Evolutionary conservation across 768 basidiomycete genomes (phyloP), one percentile per base, ranked within the genome.

Genomic region (Myochromella boudieri): DNA sequence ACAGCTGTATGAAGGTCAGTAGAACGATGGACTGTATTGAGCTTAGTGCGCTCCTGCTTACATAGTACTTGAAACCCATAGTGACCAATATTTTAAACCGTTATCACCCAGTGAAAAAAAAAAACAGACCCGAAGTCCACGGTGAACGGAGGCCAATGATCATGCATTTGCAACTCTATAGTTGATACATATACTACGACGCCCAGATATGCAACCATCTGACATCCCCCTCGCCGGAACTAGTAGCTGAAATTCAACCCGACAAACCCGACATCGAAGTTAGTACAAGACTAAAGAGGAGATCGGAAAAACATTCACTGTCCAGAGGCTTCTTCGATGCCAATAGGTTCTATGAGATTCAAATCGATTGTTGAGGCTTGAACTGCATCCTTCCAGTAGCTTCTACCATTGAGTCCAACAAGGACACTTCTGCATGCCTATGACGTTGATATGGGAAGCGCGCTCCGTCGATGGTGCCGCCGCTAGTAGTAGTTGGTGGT

Each of bases 1-100:
- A n/a, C n/a, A n/a, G 68, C 4, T 89, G 87, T 86, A 86, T 87
- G 84, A 88, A 89, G 64, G 68, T 65, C 40, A 77, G 74, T 48
- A 72, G 73, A 5, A 76, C 76, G 1, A 85, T 86, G 81, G 68
- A 78, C 21, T 85, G 85, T 2, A 85, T 84, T 22, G 74, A 72
- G 8, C 63, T 87, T 42, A 55, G n/a, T n/a, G n/a, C n/a, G n/a
- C n/a, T n/a, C n/a, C n/a, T n/a, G n/a, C n/a, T n/a, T n/a, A n/a
- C n/a, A n/a, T n/a, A n/a, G n/a, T n/a, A n/a, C n/a, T n/a, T n/a
- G n/a, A n/a, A n/a, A n/a, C n/a, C n/a, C n/a, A n/a, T n/a, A n/a
- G n/a, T n/a, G n/a, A n/a, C n/a, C n/a, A n/a, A n/a, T n/a, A n/a
- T n/a, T n/a, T n/a, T n/a, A n/a, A n/a, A n/a, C n/a, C n/a, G n/a